Evolutionary conservation across 2,329 filamentous ascomycete genomes (phyloP).

Genomic region (Trichoderma sp.): DNA sequence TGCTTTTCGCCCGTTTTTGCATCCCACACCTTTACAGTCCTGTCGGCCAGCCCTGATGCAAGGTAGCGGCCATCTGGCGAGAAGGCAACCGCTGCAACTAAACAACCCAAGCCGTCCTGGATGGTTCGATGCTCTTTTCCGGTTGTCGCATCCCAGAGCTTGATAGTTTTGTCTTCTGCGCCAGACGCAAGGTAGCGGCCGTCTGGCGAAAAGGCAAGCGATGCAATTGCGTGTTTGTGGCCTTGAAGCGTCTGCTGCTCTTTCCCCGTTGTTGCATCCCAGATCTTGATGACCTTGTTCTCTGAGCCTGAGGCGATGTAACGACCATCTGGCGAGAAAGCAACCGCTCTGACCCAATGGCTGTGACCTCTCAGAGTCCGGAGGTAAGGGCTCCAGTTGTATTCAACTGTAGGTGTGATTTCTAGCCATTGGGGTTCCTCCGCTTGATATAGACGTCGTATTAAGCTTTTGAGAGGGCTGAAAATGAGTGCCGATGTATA

Average conservation of each 20-base stretch:
- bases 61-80: not conserved
- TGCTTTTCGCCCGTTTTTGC: not conserved
- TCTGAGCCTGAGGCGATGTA: not conserved
- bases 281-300: not conserved
- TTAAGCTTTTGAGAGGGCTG: slow-evolving; percentile 33
- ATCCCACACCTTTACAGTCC: not conserved
- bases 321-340: not conserved
- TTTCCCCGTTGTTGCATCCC: not conserved
- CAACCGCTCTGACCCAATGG: not conserved
- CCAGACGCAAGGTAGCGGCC: not conserved
- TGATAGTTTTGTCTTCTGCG: not conserved
- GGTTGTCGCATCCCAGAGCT: not conserved
- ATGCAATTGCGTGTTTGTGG: not conserved
- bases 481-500: slow-evolving; percentile 41
- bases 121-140: not conserved
- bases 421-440: slow-evolving; percentile 17
- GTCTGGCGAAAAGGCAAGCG: not conserved
- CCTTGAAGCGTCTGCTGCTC: not conserved
- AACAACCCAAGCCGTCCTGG: too few relatives aligned
- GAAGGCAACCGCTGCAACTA: not conserved
- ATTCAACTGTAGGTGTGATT: not conserved
- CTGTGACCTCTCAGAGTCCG: not conserved
- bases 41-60: not conserved
- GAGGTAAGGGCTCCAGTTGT: slow-evolving; percentile 1
- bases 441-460: slow-evolving; percentile 18